Evolutionary conservation across 257 asterid genomes (phyloP).

Genomic region (Perilla frutescens): DNA sequence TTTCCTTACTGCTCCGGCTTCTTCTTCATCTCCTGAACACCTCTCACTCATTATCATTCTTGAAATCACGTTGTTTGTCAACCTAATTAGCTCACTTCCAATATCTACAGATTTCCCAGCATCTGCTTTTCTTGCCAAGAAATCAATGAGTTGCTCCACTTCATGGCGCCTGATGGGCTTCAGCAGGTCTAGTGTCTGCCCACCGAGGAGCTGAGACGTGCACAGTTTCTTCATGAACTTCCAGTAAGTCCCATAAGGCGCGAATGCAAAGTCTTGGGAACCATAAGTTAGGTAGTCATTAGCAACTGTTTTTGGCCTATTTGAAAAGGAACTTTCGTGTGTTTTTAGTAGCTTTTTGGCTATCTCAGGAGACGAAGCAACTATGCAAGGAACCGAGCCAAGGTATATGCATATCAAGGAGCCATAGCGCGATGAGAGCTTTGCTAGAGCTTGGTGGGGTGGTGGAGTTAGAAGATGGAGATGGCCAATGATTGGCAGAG

Average conservation of each 20-base stretch:
- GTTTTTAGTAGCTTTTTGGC: constrained; percentile 64
- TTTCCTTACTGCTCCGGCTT: constrained; percentile 54
- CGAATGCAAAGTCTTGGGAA: constrained; percentile 66
- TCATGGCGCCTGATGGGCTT: constrained; percentile 58
- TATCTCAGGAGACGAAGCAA: constrained; percentile 65
- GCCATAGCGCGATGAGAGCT: constrained; percentile 52
- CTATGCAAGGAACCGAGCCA: constrained; percentile 62
- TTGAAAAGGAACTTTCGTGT: constrained; percentile 50
- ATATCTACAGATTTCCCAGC: constrained; percentile 47
- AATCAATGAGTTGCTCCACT: constrained; percentile 33
- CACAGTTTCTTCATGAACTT: constrained; percentile 76
- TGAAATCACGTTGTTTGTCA: constrained; percentile 57
- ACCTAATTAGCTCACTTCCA: constrained; percentile 56
- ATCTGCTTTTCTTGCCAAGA: constrained; percentile 33
- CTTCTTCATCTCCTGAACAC: constrained; percentile 56
- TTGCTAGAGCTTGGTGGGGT: constrained; percentile 35
- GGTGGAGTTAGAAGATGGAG: constrained; percentile 55
- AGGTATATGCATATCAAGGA: constrained; percentile 61
- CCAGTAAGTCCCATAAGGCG: constrained; percentile 69
- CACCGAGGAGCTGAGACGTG: constrained; percentile 72
- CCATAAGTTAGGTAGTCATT: constrained; percentile 63
- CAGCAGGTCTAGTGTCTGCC: constrained; percentile 54
- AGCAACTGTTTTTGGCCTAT: constrained; percentile 54
- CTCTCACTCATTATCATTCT: constrained; percentile 62
- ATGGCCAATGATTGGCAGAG: constrained; percentile 68